Evolutionary conservation across 768 basidiomycete genomes (phyloP).

Genomic region (Mycena metata): DNA sequence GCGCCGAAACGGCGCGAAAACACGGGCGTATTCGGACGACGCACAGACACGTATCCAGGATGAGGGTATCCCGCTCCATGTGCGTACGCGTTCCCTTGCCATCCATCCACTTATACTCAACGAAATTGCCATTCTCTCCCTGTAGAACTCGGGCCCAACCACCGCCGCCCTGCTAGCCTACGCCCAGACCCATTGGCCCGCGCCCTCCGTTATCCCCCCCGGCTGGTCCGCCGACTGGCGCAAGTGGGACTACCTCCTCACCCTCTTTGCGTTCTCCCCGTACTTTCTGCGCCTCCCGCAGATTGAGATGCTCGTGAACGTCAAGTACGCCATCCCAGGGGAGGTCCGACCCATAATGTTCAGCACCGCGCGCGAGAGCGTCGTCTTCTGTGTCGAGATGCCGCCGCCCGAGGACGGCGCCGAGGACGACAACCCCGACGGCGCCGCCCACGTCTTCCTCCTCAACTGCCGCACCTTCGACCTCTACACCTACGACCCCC

Average conservation of each 20-base stretch:
- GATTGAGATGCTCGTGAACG: constrained; percentile 53
- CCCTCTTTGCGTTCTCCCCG: constrained; percentile 50
- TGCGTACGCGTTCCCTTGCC: not conserved
- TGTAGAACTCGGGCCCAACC: constrained; percentile 29
- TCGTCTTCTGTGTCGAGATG: constrained; percentile 43
- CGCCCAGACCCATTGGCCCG: constrained; percentile 45
- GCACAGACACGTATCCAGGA: not conserved
- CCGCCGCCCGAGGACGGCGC: not conserved
- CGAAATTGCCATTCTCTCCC: not conserved
- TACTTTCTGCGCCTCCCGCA: constrained; percentile 54
- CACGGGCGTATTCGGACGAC: not conserved
- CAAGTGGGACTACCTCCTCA: constrained; percentile 46
- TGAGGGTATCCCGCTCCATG: not conserved
- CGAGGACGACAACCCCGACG: not conserved
- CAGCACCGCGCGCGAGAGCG: constrained; percentile 36
- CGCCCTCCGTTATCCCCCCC: constrained; percentile 41
- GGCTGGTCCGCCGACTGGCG: constrained; percentile 51
- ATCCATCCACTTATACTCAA: not conserved
- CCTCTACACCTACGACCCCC: constrained; percentile 20
- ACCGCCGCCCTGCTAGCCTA: constrained; percentile 29
- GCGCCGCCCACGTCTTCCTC: constrained; percentile 18
- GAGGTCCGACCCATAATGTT: constrained; percentile 51
- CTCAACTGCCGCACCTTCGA: constrained; percentile 34
- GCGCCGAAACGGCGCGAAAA: not conserved
- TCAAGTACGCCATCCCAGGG: constrained; percentile 47